Base-by-base conservation (phyloP, 306 rosid species). In the Inga laurina region DNA sequence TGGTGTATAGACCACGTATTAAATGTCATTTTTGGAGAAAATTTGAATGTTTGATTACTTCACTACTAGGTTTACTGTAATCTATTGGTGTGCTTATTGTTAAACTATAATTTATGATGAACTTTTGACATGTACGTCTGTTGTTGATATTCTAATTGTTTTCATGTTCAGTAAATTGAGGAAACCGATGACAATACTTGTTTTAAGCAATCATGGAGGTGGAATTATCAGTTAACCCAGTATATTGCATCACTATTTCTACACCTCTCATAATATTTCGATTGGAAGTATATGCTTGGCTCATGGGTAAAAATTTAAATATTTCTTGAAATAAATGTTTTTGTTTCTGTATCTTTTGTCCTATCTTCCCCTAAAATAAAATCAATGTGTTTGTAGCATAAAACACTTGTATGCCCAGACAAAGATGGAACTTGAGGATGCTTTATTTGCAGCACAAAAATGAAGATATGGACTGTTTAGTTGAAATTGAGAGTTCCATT, bases 201-300 rank as follows among this genome's bases (percentile, higher is more conserved):
- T 93, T 81, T 81, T 91, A 80, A 95, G 93, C 86, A 95, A 95
- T 86, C 97, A 87, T 41, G 99, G 99, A 80, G 99, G 99, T 85
- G 99, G 91, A 79, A 95, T 95, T 85, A 93, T 95, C 90, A 92
- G 99, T 79, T 87, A 92, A 41, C 88, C 91, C 43, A 76, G 78
- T 75, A 90, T 92, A 56, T 74, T 95, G 73, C 82, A 88, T 77
- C 89, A 88, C 82, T 95, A 88, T 83, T 95, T 95, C 87, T 91
- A 87, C 87, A 93, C 98, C 45, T 87, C 98, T 65, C 99, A 95
- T 83, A 84, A 90, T 81, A 89, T 93, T 84, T 92, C 91, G 0
- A 88, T 95, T 44, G 83, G 75, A 2, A 85, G 82, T 43, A 91
- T 95, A 75, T 95, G 99, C 87, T 61, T 57, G 85, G 99, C 98